A percentile compares a stretch with the other conserved stretches of the same genome.
phyloP scores from a whole-genome alignment of 202 grass and related monocot genomes.

The Digitaria exilis region DNA sequence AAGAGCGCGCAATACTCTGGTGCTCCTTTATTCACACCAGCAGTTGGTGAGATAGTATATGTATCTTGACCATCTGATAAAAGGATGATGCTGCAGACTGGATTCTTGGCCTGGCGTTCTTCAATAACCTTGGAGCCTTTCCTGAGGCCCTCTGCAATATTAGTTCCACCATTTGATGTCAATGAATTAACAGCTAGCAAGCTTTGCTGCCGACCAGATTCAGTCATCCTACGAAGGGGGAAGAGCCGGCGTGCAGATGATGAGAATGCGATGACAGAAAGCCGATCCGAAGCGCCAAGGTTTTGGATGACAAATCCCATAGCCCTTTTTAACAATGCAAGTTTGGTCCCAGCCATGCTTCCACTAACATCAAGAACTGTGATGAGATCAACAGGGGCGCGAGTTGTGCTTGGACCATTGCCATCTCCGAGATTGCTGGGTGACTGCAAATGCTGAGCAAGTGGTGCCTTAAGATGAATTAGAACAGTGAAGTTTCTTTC shows the following conservation, averaged over 20 bases:
- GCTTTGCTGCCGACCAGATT: constrained; percentile 70
- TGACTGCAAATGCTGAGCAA: constrained; percentile 42
- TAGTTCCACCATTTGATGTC: constrained; percentile 80
- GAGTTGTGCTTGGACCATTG: constrained; percentile 32
- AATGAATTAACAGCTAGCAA: constrained; percentile 84
- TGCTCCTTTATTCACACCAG: constrained; percentile 52
- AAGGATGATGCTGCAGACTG: constrained; percentile 94
- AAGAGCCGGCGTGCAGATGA: constrained; percentile 80
- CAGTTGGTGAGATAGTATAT: constrained; percentile 67
- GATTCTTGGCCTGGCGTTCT: constrained; percentile 89
- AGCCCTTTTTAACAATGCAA: constrained; percentile 90
- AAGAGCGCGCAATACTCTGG: constrained; percentile 66
- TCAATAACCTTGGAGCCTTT: constrained; percentile 92
- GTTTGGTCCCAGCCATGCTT: constrained; percentile 94
- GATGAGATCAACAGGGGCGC: constrained; percentile 85
- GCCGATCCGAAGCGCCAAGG: constrained; percentile 75
- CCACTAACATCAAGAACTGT: constrained; percentile 98
- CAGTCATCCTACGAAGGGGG: constrained; percentile 78
- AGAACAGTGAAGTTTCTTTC: constrained; percentile 73
- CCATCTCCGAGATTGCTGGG: constrained; percentile 14
- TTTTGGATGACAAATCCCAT: constrained; percentile 99
- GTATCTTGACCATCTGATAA: constrained; percentile 95
- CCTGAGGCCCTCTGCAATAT: constrained; percentile 85
- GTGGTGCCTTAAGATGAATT: constrained; percentile 81
- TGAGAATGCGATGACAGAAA: constrained; percentile 92